Evolutionary conservation across 805 yeast species (phyloP).

Genomic region (Allodekkera sacchari): DNA sequence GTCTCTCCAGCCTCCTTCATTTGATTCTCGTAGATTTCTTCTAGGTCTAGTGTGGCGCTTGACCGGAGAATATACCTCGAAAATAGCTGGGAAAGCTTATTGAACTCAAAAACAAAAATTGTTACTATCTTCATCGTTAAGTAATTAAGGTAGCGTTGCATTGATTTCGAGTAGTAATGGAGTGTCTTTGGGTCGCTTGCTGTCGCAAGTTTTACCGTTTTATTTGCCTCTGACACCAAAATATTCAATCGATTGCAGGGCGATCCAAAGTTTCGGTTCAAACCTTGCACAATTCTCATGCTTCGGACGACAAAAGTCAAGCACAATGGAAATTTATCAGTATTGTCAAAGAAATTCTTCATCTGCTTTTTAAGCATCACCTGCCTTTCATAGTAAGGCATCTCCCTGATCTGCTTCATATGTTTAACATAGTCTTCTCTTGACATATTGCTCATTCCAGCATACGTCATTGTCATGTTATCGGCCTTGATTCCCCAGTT

Average conservation of each 20-base stretch:
- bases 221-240: conserved; percentile 48
- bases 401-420: conserved; percentile 19
- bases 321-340: conserved; percentile 58
- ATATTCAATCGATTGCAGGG: conserved; percentile 68
- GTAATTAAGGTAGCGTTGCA: conserved; percentile 15
- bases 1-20: conserved; percentile 34
- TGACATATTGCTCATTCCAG: conserved; percentile 13
- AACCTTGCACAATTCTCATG: conserved; percentile 66
- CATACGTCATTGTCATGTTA: conserved; percentile 45
- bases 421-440: conserved; percentile 26
- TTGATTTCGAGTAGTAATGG: conserved; percentile 5
- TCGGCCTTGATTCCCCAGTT: conserved; percentile 66
- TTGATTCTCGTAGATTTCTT: conserved; percentile 37
- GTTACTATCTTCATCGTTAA: conserved; percentile 16
- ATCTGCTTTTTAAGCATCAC: conserved; percentile 37
- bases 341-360: conserved; percentile 49
- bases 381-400: conserved; percentile 34
- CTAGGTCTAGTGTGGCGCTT: conserved; percentile 29
- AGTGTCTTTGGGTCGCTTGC: conserved; percentile 2
- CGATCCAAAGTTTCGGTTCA: conserved; percentile 57
- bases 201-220: conserved; percentile 11
- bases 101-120: conserved; percentile 16
- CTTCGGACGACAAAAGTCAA: conserved; percentile 59
- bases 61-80: conserved; percentile 3
- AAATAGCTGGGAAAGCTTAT: conserved; percentile 8